Conservation (phyloP, 805 yeast species). For the Yamadazyma scolyti region DNA sequence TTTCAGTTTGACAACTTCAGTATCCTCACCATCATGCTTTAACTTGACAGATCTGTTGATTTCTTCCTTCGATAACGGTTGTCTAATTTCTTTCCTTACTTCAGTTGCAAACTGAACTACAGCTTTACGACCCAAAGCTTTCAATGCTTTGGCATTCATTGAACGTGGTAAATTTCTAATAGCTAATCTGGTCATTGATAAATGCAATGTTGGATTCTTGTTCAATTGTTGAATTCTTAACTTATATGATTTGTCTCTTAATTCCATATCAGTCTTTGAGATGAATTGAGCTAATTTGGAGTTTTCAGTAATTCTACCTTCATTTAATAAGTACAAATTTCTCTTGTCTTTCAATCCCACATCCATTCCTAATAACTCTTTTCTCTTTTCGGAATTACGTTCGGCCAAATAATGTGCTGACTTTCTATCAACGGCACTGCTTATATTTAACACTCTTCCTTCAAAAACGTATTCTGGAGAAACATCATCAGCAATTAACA, state of each 20-base stretch:
- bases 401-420: conserved; percentile 75
- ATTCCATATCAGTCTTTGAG: conserved; percentile 70
- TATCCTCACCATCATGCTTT: conserved; percentile 43
- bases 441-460: conserved; percentile 82
- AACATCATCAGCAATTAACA: conserved; percentile 89
- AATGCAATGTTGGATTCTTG: conserved; percentile 85
- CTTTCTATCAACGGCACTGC: conserved; percentile 83
- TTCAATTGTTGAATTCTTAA: conserved; percentile 85
- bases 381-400: conserved; percentile 67
- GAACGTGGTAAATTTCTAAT: conserved; percentile 91
- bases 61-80: conserved; percentile 87
- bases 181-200: conserved; percentile 93
- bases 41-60: conserved; percentile 70
- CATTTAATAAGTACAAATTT: conserved; percentile 81
- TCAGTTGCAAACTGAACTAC: conserved; percentile 92
- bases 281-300: conserved; percentile 74
- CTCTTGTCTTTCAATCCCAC: conserved; percentile 80
- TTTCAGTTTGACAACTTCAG: conserved; percentile 36
- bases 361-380: conserved; percentile 73
- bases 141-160: conserved; percentile 82
- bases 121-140: conserved; percentile 91
- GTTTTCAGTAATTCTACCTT: conserved; percentile 82
- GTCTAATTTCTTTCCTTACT: conserved; percentile 70
- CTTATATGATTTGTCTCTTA: conserved; percentile 83
- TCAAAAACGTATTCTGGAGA: conserved; percentile 85